Conservation (phyloP, 768 basidiomycete species). For the Boletus rex-veris region DNA sequence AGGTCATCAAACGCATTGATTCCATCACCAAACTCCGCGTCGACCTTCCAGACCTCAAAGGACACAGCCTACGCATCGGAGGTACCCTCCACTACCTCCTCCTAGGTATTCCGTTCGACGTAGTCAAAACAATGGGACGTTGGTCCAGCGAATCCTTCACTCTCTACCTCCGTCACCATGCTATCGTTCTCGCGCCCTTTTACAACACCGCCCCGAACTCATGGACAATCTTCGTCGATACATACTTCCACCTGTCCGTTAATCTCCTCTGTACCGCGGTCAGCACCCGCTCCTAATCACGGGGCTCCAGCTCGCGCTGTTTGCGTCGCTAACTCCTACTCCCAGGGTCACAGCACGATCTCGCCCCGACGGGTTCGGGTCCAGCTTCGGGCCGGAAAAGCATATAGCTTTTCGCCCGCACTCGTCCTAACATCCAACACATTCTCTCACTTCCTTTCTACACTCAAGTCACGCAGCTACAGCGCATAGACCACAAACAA, state of each 20-base stretch:
- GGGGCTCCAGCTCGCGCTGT: too few species aligned
- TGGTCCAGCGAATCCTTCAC: neutral
- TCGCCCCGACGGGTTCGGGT: too few species aligned
- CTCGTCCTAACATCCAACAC: too few species aligned
- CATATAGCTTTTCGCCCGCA: too few species aligned
- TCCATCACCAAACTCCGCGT: neutral
- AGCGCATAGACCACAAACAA: too few species aligned
- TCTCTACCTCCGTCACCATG: neutral
- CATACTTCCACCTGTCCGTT: neutral
- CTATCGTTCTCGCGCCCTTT: neutral
- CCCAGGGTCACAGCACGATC: too few species aligned
- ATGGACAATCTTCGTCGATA: neutral
- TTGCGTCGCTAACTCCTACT: too few species aligned
- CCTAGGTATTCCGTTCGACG: neutral
- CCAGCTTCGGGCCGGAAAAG: too few species aligned
- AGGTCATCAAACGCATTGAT: neutral
- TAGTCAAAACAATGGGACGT: neutral
- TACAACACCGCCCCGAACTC: neutral
- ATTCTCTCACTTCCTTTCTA: too few species aligned
- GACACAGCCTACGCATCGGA: neutral
- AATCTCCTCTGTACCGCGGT: too few species aligned
- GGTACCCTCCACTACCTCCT: neutral
- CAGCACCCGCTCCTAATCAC: too few species aligned
- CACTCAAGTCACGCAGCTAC: too few species aligned
- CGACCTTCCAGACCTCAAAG: neutral